Percentiles rank a stretch among this genome's conserved stretches.
phyloP scores from a whole-genome alignment of 768 basidiomycete species.

The Agaricus subrufescens region DNA sequence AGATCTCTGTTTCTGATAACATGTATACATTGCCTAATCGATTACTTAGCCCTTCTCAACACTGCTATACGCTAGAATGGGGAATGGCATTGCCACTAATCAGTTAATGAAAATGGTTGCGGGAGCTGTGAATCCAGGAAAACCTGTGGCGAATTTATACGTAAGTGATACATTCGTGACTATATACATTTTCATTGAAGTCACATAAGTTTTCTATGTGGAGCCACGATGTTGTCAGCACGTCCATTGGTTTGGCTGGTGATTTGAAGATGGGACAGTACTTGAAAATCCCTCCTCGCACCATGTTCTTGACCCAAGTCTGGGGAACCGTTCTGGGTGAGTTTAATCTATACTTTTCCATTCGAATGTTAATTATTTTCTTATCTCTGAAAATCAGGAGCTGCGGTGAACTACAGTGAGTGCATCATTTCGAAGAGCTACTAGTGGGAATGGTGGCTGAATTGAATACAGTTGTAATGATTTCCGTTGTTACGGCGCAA shows the following conservation, averaged over 20 bases:
- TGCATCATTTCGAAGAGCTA: neutral
- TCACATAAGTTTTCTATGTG: constrained; percentile 55
- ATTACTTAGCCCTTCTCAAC: constrained; percentile 47
- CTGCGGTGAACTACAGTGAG: constrained; percentile 33
- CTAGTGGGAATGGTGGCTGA: neutral
- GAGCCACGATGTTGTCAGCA: constrained; percentile 58
- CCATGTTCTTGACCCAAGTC: constrained; percentile 62
- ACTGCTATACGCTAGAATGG: constrained; percentile 52
- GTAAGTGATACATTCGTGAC: constrained; percentile 23
- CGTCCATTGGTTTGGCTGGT: constrained; percentile 45
- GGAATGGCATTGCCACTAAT: constrained; percentile 55
- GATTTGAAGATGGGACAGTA: constrained; percentile 75
- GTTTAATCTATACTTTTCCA: neutral
- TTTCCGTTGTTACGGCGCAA: constrained; percentile 47
- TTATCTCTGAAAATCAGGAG: constrained; percentile 19
- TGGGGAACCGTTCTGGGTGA: constrained; percentile 57
- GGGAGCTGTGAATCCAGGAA: constrained; percentile 54
- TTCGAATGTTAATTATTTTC: neutral
- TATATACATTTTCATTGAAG: neutral
- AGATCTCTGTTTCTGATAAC: neutral
- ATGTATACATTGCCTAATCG: neutral
- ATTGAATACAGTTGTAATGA: constrained; percentile 45
- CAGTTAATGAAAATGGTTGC: constrained; percentile 66
- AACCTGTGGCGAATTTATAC: constrained; percentile 67
- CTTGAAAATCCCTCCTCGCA: constrained; percentile 62